phyloP scores from a whole-genome alignment of 176 grass and related monocot genomes.

The Aegilops bicornis region DNA sequence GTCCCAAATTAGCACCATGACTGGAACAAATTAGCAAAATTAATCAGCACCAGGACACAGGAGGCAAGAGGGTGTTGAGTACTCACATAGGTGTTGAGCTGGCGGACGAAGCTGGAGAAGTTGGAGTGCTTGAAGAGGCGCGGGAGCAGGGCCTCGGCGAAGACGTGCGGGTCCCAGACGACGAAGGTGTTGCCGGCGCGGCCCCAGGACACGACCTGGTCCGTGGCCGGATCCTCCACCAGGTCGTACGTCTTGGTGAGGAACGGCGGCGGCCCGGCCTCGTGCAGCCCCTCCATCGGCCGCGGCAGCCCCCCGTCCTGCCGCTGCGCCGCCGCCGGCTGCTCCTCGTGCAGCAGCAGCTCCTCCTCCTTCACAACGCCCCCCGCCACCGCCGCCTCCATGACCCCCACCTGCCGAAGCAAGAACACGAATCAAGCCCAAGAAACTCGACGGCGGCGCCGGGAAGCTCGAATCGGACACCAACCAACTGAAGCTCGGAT shows the following conservation, averaged over 20 bases:
- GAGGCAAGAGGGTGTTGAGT: too few species aligned
- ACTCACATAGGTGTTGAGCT: constrained; percentile 93
- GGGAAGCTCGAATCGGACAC: background rate
- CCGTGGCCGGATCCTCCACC: constrained; percentile 58
- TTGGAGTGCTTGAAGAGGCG: constrained; percentile 85
- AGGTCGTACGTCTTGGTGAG: constrained; percentile 86
- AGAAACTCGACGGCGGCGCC: background rate
- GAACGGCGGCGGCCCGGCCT: constrained; percentile 68
- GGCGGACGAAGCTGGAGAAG: constrained; percentile 87
- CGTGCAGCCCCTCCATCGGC: constrained; percentile 73
- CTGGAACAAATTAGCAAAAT: background rate
- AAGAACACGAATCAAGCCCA: background rate
- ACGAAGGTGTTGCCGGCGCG: constrained; percentile 65
- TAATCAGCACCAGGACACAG: background rate
- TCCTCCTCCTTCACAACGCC: constrained; percentile 54
- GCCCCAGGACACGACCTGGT: constrained; percentile 67
- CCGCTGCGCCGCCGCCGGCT: background rate
- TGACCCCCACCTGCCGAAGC: background rate
- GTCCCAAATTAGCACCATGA: background rate
- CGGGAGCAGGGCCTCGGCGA: constrained; percentile 61
- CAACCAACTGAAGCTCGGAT: background rate
- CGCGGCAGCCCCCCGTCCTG: constrained; percentile 21
- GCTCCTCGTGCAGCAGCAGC: background rate
- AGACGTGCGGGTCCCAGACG: constrained; percentile 75
- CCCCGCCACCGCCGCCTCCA: constrained; percentile 25